Evolutionary conservation across 2,329 filamentous ascomycete genomes (phyloP).

Genomic region (Trichoderma sp.): DNA sequence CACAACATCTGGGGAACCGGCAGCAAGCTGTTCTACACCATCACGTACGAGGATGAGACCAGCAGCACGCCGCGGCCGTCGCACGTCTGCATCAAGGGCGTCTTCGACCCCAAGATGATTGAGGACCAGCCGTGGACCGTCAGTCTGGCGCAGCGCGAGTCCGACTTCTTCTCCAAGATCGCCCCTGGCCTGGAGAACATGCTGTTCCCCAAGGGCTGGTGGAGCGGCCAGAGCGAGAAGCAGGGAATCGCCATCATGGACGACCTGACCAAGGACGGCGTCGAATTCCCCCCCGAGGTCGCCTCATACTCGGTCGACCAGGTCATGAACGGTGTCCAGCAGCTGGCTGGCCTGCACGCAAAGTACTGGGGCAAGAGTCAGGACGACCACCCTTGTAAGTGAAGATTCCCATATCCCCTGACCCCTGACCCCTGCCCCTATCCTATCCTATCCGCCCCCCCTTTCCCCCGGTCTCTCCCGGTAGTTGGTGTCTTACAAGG

Average conservation of each 20-base stretch:
- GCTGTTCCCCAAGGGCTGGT: constrained; percentile 13
- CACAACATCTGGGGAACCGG: constrained; percentile 6
- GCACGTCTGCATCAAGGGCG: constrained; percentile 11
- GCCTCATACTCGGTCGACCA: constrained; percentile 12
- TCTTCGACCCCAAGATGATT: constrained; percentile 19
- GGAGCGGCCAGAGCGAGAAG: constrained; percentile 9
- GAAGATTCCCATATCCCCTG: neutral
- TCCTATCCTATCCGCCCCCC: no score
- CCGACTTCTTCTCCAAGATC: constrained; percentile 11
- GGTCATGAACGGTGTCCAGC: constrained; percentile 10
- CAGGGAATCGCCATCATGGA: constrained; percentile 14
- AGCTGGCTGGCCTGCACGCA: constrained; percentile 12
- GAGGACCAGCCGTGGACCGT: constrained; percentile 11
- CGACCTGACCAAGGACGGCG: constrained; percentile 6
- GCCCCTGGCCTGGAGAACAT: constrained; percentile 6
- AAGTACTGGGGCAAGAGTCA: constrained; percentile 17
- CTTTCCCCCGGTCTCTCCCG: neutral
- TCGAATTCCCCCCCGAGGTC: neutral
- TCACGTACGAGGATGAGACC: neutral
- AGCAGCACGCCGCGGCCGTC: neutral
- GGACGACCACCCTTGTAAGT: constrained; percentile 18
- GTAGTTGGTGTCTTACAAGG: neutral
- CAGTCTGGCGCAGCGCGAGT: constrained; percentile 10
- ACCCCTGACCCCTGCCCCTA: neutral
- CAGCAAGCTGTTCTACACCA: constrained; percentile 11